These are phyloP conservation scores for Fusarium sp. DNA, from an alignment of 2,329 filamentous ascomycete genomes.

Conservation along the genomic window DNA sequence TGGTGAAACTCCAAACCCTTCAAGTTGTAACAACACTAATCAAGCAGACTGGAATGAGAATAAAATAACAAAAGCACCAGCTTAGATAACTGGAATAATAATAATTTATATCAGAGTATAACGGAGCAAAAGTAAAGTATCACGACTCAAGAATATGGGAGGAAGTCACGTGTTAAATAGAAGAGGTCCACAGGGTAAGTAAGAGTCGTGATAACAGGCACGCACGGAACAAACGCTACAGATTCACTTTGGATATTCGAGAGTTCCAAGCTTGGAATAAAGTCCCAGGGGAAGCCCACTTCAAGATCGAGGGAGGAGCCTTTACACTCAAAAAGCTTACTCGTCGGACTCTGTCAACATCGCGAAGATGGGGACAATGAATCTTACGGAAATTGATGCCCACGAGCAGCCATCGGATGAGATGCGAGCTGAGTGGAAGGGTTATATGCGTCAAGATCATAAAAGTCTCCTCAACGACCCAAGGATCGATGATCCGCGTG, in stretches of 20 bases:
- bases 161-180: conserved; percentile 22
- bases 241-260: not conserved
- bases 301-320: no score
- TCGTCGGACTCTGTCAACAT: not conserved
- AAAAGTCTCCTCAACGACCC: conserved; percentile 64
- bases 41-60: not conserved
- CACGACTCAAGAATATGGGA: not conserved
- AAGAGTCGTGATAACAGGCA: not conserved
- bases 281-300: no score
- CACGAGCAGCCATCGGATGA: conserved; percentile 80
- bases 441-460: conserved; percentile 72
- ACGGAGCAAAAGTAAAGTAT: not conserved
- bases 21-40: not conserved
- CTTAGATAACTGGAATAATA: not conserved
- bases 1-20: not conserved
- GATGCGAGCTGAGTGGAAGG: conserved; percentile 80
- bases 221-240: not conserved
- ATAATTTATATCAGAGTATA: not conserved
- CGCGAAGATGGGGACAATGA: conserved; percentile 44
- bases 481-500: conserved; percentile 67
- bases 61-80: not conserved
- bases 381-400: conserved; percentile 71
- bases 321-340: not conserved
- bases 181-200: conserved; percentile 27
- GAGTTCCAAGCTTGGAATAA: no score